Conservation (phyloP, 371 early-diverging fungal genomes). For the Rhizopus delemar region DNA sequence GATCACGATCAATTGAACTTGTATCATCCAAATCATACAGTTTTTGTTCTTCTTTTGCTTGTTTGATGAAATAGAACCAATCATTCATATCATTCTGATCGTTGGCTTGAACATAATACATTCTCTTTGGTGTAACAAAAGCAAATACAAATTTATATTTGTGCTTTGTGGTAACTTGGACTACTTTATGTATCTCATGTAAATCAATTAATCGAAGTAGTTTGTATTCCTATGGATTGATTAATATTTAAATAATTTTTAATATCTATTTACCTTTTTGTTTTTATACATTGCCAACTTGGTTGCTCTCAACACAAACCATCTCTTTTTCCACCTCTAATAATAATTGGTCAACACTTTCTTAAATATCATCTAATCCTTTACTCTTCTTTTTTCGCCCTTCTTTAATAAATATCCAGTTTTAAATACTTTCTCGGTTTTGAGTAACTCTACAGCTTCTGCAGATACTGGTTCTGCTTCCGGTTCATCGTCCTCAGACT, state of each 20-base stretch:
- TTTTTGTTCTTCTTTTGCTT: conserved; percentile 48
- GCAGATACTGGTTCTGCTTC: conserved; percentile 46
- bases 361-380: not conserved
- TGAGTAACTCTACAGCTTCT: conserved; percentile 54
- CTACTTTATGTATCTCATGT: conserved; percentile 72
- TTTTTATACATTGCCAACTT: conserved; percentile 87
- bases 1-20: conserved; percentile 48
- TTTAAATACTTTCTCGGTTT: conserved; percentile 67
- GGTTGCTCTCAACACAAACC: conserved; percentile 82
- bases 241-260: not conserved
- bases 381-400: conserved; percentile 75
- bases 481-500: conserved; percentile 54
- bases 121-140: conserved; percentile 72
- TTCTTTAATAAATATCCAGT: conserved; percentile 77
- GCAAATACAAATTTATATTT: conserved; percentile 71
- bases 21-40: conserved; percentile 51
- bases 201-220: conserved; percentile 73
- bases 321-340: conserved; percentile 83
- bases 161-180: conserved; percentile 70
- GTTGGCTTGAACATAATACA: conserved; percentile 73
- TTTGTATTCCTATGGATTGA: conserved; percentile 69
- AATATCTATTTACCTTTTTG: conserved; percentile 58
- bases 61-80: conserved; percentile 68
- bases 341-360: not conserved
- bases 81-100: conserved; percentile 63